Conservation (phyloP, 805 yeast species). For the Metschnikowia lachancei region DNA sequence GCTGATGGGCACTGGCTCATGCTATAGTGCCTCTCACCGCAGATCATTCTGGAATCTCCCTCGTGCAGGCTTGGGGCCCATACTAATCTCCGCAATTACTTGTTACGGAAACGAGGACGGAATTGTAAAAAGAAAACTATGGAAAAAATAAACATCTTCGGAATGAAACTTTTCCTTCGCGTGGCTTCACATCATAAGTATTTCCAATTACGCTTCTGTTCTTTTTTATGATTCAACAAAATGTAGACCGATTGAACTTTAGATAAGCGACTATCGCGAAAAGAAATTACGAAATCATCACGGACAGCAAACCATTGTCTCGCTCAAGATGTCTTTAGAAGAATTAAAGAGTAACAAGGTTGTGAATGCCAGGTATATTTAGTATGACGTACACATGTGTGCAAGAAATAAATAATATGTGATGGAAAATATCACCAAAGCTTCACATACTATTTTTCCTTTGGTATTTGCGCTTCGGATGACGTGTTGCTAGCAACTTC, state of each 20-base stretch:
- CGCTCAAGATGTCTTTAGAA: not conserved
- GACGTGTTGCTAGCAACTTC: constrained; percentile 1
- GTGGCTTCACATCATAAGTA: no score
- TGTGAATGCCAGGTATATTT: not conserved
- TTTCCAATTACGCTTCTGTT: no score
- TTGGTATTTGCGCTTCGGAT: not conserved
- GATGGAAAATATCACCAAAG: not conserved
- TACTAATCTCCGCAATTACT: constrained; percentile 4
- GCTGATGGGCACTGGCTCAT: not conserved
- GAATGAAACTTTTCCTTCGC: no score
- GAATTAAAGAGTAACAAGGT: not conserved
- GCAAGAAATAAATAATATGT: not conserved
- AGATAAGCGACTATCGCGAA: not conserved
- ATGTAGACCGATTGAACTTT: no score
- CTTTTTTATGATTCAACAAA: no score
- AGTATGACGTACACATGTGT: not conserved
- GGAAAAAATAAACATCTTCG: no score
- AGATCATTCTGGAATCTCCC: constrained; percentile 10
- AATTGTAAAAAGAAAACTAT: not conserved
- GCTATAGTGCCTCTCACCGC: constrained; percentile 3
- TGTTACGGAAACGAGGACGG: not conserved
- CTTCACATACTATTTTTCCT: not conserved
- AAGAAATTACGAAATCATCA: no score
- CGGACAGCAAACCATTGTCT: no score
- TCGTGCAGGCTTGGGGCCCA: constrained; percentile 9